A percentile compares a stretch with the other conserved stretches of the same genome.
These are phyloP conservation scores for Lactarius tabidus DNA, from an alignment of 768 basidiomycete species.

Conservation along the genomic window DNA sequence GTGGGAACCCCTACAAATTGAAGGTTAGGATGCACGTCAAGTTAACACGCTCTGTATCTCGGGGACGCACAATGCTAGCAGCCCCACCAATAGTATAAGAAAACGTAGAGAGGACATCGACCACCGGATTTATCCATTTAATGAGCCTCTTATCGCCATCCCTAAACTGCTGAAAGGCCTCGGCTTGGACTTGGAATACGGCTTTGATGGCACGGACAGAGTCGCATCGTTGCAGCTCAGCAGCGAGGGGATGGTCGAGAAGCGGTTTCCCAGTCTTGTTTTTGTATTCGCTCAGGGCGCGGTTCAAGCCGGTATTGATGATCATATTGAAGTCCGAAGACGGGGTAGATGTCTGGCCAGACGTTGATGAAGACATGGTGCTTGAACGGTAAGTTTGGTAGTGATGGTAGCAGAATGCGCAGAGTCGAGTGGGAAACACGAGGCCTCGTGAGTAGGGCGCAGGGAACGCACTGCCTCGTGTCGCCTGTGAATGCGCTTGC, in stretches of 20 bases:
- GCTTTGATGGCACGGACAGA: neutral
- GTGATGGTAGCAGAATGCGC: neutral
- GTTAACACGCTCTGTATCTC: neutral
- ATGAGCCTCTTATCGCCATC: neutral
- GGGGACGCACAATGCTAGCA: neutral
- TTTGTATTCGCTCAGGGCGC: slow-evolving; percentile 1
- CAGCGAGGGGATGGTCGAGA: slow-evolving; percentile 1
- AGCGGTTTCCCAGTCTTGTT: slow-evolving; percentile 1
- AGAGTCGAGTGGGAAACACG: neutral
- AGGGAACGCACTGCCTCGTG: too few relatives aligned
- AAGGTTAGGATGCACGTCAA: neutral
- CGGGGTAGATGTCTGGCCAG: neutral
- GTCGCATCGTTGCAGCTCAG: slow-evolving; percentile 1
- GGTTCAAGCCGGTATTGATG: neutral
- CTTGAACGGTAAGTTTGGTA: too few relatives aligned
- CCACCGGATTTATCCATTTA: slow-evolving; percentile 1
- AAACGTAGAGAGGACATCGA: slow-evolving; percentile 2
- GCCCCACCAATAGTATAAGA: neutral
- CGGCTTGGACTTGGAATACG: neutral
- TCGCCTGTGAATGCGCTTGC: too few relatives aligned
- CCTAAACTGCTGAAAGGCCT: neutral
- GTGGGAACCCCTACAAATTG: neutral
- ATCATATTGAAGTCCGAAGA: slow-evolving; percentile 4
- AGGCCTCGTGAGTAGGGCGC: neutral
- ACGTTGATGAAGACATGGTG: neutral